Evolutionary conservation across 345 rosid genomes (phyloP).

Genomic region (Euphorbia tirucalli): DNA sequence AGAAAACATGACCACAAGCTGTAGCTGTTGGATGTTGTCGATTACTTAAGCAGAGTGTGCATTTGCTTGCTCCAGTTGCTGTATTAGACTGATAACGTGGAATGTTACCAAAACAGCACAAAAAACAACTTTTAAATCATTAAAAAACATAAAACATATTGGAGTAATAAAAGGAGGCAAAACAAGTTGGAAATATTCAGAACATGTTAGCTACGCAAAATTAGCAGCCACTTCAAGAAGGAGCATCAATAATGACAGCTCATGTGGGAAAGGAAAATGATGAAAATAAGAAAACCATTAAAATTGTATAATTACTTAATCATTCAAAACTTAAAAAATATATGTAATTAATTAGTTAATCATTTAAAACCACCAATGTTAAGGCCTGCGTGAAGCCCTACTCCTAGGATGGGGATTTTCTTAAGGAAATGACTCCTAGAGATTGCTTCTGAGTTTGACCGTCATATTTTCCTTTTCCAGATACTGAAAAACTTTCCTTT

Average conservation of each 20-base stretch:
- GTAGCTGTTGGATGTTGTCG: slow-evolving; percentile 87
- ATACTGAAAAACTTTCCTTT: not conserved
- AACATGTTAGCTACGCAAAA: not conserved
- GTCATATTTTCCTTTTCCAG: not conserved
- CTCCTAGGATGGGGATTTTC: not conserved
- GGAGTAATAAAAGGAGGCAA: not conserved
- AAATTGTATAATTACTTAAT: too few species aligned
- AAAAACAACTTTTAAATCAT: not conserved
- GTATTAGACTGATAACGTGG: slow-evolving; percentile 18
- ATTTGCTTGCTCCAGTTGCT: slow-evolving; percentile 50
- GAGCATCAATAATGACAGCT: not conserved
- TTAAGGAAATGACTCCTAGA: not conserved
- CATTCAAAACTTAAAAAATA: too few species aligned
- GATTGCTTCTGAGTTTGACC: not conserved
- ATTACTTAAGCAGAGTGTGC: slow-evolving; percentile 84
- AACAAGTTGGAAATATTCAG: not conserved
- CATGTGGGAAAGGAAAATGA: not conserved
- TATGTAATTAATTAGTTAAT: too few species aligned
- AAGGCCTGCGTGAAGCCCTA: not conserved
- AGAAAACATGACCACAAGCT: slow-evolving; percentile 90
- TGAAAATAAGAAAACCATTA: not conserved
- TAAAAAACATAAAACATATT: not conserved
- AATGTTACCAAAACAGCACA: not conserved
- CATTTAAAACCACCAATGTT: not conserved
- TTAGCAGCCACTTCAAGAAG: not conserved